A percentile compares a stretch with the other conserved stretches of the same genome.
Conservation (phyloP, 1,139 yeast species). For the Kodamaea ohmeri region DNA sequence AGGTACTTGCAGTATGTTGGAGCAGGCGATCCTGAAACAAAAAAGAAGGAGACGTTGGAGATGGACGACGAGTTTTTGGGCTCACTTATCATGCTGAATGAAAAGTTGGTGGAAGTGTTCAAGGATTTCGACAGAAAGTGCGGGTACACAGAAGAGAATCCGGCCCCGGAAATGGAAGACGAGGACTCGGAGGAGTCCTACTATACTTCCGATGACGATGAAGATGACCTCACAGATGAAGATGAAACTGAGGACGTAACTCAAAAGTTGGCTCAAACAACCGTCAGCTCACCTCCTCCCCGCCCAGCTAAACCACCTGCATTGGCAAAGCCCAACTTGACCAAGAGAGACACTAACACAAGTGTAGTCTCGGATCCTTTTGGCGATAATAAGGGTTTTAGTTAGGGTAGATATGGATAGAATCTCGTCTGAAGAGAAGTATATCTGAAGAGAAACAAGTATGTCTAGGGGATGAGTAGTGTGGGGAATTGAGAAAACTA, state of each 20-base stretch:
- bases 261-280: slow-evolving; percentile 12
- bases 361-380: slow-evolving; percentile 59
- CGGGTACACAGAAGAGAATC: slow-evolving; percentile 36
- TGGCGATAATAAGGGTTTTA: slow-evolving; percentile 53
- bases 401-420: not conserved
- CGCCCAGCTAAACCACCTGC: slow-evolving; percentile 31
- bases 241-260: slow-evolving; percentile 24
- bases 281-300: slow-evolving; percentile 23
- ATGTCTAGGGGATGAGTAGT: too few relatives aligned
- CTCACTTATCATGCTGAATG: slow-evolving; percentile 82
- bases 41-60: slow-evolving; percentile 28
- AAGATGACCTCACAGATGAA: slow-evolving; percentile 39
- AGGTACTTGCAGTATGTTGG: slow-evolving; percentile 80
- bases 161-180: slow-evolving; percentile 35
- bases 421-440: not conserved
- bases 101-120: slow-evolving; percentile 74
- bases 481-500: too few relatives aligned
- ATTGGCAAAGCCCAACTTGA: slow-evolving; percentile 16
- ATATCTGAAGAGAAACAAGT: too few relatives aligned
- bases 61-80: slow-evolving; percentile 81
- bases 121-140: slow-evolving; percentile 57
- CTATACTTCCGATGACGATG: slow-evolving; percentile 41
- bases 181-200: slow-evolving; percentile 43
- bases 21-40: slow-evolving; percentile 39
- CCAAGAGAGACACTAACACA: slow-evolving; percentile 25